Evolutionary conservation across 1,284 basidiomycete genomes (phyloP), one percentile per base, ranked within the genome.

Genomic region (Omphalotus olearius): DNA sequence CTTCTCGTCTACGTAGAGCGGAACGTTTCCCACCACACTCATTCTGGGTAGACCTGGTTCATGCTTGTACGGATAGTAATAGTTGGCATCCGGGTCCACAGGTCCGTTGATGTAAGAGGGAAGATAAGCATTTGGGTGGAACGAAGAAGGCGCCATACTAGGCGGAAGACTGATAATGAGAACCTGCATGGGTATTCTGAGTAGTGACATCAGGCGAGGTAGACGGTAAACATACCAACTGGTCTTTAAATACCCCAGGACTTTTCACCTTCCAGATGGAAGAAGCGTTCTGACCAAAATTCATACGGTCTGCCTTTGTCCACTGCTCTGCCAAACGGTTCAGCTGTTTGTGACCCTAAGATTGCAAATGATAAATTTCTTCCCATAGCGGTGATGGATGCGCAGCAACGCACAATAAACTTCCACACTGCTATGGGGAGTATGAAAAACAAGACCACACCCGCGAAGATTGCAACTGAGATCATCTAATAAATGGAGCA

Each of bases 371-470:
- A 20, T 40, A 14, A 30, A n/a, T 35, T 25, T 33, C 30, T 33
- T 33, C 13, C 30, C 26, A 30, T n/a, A 37, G 36, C 20, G 40
- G 38, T 33, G 11, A 23, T 16, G 1, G 42, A 16, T 14, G 37
- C 41, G 11, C 26, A 4, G 9, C 17, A 13, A 69, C 72, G 44
- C 33, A 78, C 78, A 36, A 69, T 58, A 18, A 62, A 65, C 58
- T 82, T 82, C 79, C 79, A 82, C 20, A 72, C 49, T 41, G 70
- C 46, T 43, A 80, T 62, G 2, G 80, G 80, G 1, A 65, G 35
- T 46, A 67, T 66, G 59, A 79, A 71, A 48, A 79, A 36, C 28
- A 74, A 35, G 49, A 73, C 55, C 10, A 70, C 59, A 9, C 62
- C 76, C 36, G 79, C 16, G 37, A 69, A 71, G 20, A 72, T 57